These are phyloP conservation scores for Solidago caesia DNA, from an alignment of 129 eudicot species.

Conservation along the genomic window DNA sequence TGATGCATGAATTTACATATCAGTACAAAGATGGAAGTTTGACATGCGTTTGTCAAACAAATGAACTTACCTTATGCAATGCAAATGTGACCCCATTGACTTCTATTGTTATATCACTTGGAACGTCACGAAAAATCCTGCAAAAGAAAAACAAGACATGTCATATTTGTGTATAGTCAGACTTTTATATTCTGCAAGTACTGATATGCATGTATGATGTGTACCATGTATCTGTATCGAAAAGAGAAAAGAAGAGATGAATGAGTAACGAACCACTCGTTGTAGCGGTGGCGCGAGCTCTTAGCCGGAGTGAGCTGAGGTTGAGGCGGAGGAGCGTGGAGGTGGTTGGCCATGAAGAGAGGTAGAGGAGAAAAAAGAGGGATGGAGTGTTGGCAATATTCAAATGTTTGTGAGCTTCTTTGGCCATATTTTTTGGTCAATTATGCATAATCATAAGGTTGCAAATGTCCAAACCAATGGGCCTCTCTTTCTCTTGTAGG, in stretches of 20 bases:
- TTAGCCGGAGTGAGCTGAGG: slow-evolving; percentile 69
- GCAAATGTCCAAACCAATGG: slow-evolving; percentile 66
- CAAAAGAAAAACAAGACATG: neutral
- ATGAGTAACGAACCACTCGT: slow-evolving; percentile 72
- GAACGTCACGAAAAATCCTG: slow-evolving; percentile 98
- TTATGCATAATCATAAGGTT: slow-evolving; percentile 51
- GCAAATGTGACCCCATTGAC: slow-evolving; percentile 77
- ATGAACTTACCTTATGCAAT: slow-evolving; percentile 66
- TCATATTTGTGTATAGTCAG: neutral
- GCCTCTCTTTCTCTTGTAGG: slow-evolving; percentile 57
- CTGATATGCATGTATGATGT: neutral
- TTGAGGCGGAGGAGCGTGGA: slow-evolving; percentile 45
- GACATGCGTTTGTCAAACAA: slow-evolving; percentile 14
- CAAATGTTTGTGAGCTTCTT: slow-evolving; percentile 37
- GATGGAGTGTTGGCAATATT: slow-evolving; percentile 41
- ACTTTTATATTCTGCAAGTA: neutral
- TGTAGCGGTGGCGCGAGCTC: slow-evolving; percentile 69
- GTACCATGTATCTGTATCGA: neutral
- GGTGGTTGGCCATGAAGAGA: slow-evolving; percentile 73
- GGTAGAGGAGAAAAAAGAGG: slow-evolving; percentile 36
- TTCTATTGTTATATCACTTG: slow-evolving; percentile 86
- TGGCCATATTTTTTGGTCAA: slow-evolving; percentile 61
- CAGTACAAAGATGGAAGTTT: neutral
- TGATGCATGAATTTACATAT: neutral
- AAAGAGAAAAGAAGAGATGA: neutral